phyloP scores from a whole-genome alignment of 2,329 filamentous ascomycete genomes.

The Penicillium sp. region DNA sequence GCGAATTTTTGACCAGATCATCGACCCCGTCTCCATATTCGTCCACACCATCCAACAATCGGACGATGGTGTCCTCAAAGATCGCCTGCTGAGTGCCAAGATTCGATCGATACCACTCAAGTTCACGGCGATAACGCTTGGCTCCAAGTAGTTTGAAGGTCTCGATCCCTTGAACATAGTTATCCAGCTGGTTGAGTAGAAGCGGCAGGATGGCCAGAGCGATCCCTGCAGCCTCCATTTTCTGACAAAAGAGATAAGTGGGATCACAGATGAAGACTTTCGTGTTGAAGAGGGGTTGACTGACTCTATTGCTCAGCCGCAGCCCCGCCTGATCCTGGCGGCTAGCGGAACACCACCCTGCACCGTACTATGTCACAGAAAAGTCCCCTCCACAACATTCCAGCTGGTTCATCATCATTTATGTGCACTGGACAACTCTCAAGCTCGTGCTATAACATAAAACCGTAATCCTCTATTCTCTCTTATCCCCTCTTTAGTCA shows the following conservation, averaged over 20 bases:
- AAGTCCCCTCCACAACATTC: too few relatives aligned
- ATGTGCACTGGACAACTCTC: too few relatives aligned
- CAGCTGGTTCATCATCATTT: too few relatives aligned
- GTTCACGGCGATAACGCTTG: constrained; percentile 10
- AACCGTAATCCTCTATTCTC: too few relatives aligned
- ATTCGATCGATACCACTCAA: constrained; percentile 7
- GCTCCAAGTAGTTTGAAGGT: constrained; percentile 39
- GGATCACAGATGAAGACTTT: neutral
- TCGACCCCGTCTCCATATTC: constrained; percentile 10
- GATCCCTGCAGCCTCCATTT: constrained; percentile 27
- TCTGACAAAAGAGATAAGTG: neutral
- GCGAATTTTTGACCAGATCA: constrained; percentile 11
- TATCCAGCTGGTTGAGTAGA: constrained; percentile 37
- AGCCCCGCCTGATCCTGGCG: too few relatives aligned
- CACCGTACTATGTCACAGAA: too few relatives aligned
- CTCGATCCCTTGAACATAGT: constrained; percentile 45
- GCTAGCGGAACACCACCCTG: too few relatives aligned
- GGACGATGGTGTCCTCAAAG: neutral
- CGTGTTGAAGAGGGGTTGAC: neutral
- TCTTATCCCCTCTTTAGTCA: too few relatives aligned
- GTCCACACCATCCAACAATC: constrained; percentile 1
- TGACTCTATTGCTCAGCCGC: neutral
- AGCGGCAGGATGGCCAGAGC: constrained; percentile 45
- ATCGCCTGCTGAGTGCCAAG: constrained; percentile 15
- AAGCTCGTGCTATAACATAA: too few relatives aligned